Percentiles rank a stretch among this genome's conserved stretches.
phyloP scores from a whole-genome alignment of 2,329 filamentous ascomycete species.

The Aspergillus persii region DNA sequence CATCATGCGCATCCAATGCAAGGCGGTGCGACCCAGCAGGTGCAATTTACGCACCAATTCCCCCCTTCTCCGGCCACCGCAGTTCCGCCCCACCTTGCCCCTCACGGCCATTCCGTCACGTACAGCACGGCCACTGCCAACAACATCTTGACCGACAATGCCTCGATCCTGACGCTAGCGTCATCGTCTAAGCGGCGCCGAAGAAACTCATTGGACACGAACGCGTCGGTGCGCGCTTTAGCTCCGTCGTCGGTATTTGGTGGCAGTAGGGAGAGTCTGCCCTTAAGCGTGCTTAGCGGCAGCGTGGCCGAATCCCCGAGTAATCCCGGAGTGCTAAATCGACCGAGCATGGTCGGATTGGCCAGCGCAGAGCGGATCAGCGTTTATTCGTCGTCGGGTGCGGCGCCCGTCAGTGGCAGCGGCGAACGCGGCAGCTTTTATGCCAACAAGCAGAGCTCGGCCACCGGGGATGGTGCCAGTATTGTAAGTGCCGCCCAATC shows the following conservation, averaged over 20 bases:
- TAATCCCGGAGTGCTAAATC: conserved; percentile 38
- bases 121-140: conserved; percentile 62
- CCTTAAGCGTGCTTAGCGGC: conserved; percentile 60
- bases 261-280: conserved; percentile 62
- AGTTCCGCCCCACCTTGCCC: conserved; percentile 58
- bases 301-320: conserved; percentile 48
- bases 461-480: conserved; percentile 67
- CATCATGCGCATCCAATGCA: conserved; percentile 37
- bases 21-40: conserved; percentile 37
- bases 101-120: conserved; percentile 53
- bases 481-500: conserved; percentile 73
- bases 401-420: conserved; percentile 56
- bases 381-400: conserved; percentile 73
- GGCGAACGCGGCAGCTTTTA: conserved; percentile 83
- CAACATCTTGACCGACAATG: conserved; percentile 64
- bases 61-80: conserved; percentile 59
- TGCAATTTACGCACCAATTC: conserved; percentile 61
- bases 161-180: conserved; percentile 63
- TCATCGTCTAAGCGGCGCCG: conserved; percentile 63
- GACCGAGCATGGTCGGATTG: conserved; percentile 54
- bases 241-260: conserved; percentile 64
- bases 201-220: conserved; percentile 63
- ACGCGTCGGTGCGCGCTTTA: conserved; percentile 64
- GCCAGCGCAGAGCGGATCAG: conserved; percentile 60
- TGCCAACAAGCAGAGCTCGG: conserved; percentile 53